These are phyloP conservation scores for Malbranchea cinnamomea DNA, from an alignment of 2,329 filamentous ascomycete species.

Conservation along the genomic window DNA sequence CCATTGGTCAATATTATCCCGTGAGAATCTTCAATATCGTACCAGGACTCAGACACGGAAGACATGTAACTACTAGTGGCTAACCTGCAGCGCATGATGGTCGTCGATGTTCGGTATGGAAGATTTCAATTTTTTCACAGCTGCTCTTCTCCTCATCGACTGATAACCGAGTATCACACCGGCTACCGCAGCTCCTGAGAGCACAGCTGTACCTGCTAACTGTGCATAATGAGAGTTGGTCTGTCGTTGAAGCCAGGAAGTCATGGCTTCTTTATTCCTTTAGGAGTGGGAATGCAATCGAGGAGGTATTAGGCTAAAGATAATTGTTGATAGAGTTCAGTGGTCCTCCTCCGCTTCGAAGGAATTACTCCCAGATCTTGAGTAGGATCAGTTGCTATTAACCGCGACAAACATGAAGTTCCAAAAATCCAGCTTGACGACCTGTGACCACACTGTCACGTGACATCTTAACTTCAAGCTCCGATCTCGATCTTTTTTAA, in stretches of 20 bases:
- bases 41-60: not conserved
- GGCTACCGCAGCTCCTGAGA: constrained; percentile 30
- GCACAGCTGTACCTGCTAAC: constrained; percentile 27
- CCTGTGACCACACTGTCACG: constrained; percentile 1
- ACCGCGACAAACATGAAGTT: too few species aligned
- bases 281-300: not conserved
- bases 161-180: constrained; percentile 44
- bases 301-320: not conserved
- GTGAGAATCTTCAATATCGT: not conserved
- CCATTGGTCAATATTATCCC: constrained; percentile 27
- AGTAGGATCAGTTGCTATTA: too few species aligned
- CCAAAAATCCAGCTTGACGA: constrained; percentile 1
- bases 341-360: not conserved
- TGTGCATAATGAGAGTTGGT: constrained; percentile 27
- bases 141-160: constrained; percentile 38
- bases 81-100: constrained; percentile 37
- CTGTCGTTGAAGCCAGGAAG: constrained; percentile 31
- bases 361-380: too few species aligned
- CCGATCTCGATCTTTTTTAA: constrained; percentile 1
- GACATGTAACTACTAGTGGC: constrained; percentile 1
- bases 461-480: not conserved
- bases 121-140: constrained; percentile 42
- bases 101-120: constrained; percentile 42
- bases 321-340: not conserved
- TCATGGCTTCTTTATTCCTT: constrained; percentile 18